These are phyloP conservation scores for Coemansia sp. DNA, from an alignment of 192 early-diverging fungal genomes.

Conservation along the genomic window DNA sequence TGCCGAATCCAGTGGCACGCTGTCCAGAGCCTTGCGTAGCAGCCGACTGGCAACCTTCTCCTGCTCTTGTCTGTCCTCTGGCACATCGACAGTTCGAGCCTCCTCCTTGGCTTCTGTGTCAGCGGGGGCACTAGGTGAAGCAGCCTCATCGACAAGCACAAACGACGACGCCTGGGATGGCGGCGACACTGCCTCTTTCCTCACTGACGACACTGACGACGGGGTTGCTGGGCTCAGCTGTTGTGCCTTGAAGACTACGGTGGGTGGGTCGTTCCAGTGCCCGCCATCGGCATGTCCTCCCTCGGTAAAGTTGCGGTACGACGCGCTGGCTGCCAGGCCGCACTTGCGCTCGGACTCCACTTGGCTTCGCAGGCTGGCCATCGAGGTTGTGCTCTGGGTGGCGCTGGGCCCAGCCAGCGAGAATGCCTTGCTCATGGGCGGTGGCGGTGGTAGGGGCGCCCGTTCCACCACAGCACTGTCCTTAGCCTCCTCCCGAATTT, in stretches of 20 bases:
- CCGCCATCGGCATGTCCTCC: constrained; percentile 43
- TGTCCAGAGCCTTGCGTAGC: constrained; percentile 8
- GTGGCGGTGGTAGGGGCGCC: constrained; percentile 12
- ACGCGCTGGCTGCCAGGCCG: constrained; percentile 12
- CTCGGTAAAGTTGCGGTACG: constrained; percentile 49
- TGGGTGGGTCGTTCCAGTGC: constrained; percentile 57
- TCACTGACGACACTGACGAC: background rate
- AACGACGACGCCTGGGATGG: constrained; percentile 24
- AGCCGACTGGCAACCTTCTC: background rate
- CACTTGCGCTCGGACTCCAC: constrained; percentile 20
- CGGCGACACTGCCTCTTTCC: background rate
- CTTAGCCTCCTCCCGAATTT: background rate
- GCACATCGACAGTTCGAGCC: constrained; percentile 1
- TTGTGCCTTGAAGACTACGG: constrained; percentile 36
- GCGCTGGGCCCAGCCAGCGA: background rate
- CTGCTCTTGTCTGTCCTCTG: constrained; percentile 16
- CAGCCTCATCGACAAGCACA: constrained; percentile 21
- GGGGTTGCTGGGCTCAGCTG: background rate
- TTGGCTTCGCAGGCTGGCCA: constrained; percentile 26
- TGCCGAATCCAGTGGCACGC: background rate
- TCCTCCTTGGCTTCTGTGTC: constrained; percentile 3
- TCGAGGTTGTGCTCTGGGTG: constrained; percentile 14
- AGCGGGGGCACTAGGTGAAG: background rate
- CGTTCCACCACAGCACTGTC: background rate
- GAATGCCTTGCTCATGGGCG: background rate